A percentile compares a stretch with the other conserved stretches of the same genome.
phyloP scores from a whole-genome alignment of 2,329 filamentous ascomycete genomes.

The Nakataea oryzae region DNA sequence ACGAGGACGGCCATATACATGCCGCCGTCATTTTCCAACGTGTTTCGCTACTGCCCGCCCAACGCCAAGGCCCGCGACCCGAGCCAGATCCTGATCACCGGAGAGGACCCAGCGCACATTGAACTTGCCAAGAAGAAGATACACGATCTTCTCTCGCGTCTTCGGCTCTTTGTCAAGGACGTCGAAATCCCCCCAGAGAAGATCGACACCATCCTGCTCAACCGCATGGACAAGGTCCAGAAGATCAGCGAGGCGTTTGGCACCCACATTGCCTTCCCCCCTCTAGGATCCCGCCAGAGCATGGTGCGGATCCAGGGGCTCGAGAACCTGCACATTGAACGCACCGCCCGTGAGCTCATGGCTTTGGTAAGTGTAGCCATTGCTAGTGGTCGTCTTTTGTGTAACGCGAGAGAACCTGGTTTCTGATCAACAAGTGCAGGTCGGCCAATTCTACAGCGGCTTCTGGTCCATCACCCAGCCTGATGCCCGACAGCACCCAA shows the following conservation, averaged over 20 bases:
- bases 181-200: constrained; percentile 83
- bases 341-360: constrained; percentile 94
- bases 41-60: constrained; percentile 81
- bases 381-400: background rate
- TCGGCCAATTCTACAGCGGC: constrained; percentile 94
- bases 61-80: constrained; percentile 74
- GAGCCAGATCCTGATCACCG: constrained; percentile 90
- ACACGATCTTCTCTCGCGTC: constrained; percentile 70
- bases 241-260: constrained; percentile 97
- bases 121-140: constrained; percentile 83
- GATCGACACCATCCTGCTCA: constrained; percentile 86
- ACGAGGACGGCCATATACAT: constrained; percentile 98
- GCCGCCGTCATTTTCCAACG: constrained; percentile 81
- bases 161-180: constrained; percentile 84
- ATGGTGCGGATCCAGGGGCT: constrained; percentile 84
- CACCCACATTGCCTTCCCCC: constrained; percentile 86
- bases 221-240: constrained; percentile 87
- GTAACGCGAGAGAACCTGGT: background rate
- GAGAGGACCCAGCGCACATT: constrained; percentile 75
- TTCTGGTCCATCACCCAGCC: constrained; percentile 88
- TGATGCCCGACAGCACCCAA: constrained; percentile 50
- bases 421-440: constrained; percentile 34
- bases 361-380: constrained; percentile 53
- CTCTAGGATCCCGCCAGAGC: constrained; percentile 73
- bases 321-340: constrained; percentile 88